These are phyloP conservation scores for Collybia sp. DNA, from an alignment of 768 basidiomycete genomes.

Conservation along the genomic window DNA sequence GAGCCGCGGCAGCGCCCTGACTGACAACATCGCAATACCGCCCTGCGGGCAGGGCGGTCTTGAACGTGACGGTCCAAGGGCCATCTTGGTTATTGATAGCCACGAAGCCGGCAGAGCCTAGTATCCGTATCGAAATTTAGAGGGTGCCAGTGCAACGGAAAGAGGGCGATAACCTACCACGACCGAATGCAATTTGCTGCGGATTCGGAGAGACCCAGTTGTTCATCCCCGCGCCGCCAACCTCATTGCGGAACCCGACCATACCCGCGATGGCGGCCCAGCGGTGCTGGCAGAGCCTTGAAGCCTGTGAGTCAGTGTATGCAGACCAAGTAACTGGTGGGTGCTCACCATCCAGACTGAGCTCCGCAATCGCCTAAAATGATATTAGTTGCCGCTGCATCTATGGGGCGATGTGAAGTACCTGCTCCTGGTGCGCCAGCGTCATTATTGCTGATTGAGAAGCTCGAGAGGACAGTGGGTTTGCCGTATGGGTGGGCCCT, in stretches of 20 bases:
- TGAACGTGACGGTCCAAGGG: conserved; percentile 51
- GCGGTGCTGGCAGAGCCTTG: conserved; percentile 67
- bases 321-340: conserved; percentile 46
- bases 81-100: conserved; percentile 63
- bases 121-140: not conserved
- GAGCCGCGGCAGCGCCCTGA: conserved; percentile 32
- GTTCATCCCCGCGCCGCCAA: conserved; percentile 42
- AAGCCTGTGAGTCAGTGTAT: conserved; percentile 38
- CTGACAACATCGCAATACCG: conserved; percentile 65
- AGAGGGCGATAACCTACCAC: conserved; percentile 33
- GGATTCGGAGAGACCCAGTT: conserved; percentile 56
- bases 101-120: conserved; percentile 54
- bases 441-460: conserved; percentile 43
- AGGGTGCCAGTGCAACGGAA: not conserved
- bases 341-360: conserved; percentile 6
- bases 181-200: conserved; percentile 62
- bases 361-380: not conserved
- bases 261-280: conserved; percentile 54
- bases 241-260: conserved; percentile 59
- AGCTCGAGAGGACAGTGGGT: conserved; percentile 59
- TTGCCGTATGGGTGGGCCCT: conserved; percentile 61
- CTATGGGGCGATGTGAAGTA: conserved; percentile 7
- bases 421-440: conserved; percentile 60
- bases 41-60: conserved; percentile 52
- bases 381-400: not conserved